These are phyloP conservation scores for Lactifluus rugatus DNA, from an alignment of 768 basidiomycete species.

Conservation along the genomic window DNA sequence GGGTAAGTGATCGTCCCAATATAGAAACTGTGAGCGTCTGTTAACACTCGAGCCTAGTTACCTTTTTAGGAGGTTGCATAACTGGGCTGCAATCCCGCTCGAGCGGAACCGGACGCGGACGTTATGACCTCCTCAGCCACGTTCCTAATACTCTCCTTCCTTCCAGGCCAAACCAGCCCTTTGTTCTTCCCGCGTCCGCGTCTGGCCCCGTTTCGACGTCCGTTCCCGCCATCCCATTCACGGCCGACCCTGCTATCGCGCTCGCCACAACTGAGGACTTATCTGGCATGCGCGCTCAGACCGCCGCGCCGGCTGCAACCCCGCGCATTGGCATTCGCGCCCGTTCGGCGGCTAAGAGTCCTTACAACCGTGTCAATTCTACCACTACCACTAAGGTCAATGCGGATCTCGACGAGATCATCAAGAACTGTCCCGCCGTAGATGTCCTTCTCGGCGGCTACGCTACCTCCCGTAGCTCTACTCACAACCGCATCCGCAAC, in stretches of 20 bases:
- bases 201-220: not conserved
- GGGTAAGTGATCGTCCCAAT: not conserved
- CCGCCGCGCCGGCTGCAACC: not conserved
- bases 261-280: not conserved
- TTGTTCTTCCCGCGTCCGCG: not conserved
- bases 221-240: not conserved
- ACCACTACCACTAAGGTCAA: not conserved
- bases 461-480: conserved; percentile 28
- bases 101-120: not conserved
- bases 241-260: not conserved
- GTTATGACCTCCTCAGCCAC: conserved; percentile 6
- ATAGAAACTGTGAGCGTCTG: conserved; percentile 1
- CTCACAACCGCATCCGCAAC: conserved; percentile 33
- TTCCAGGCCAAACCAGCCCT: not conserved
- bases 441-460: conserved; percentile 20
- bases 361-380: conserved; percentile 2
- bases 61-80: not conserved
- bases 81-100: not conserved
- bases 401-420: not conserved
- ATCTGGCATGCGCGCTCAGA: not conserved
- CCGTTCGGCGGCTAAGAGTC: not conserved
- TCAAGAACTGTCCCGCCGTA: conserved; percentile 16
- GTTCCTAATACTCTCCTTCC: conserved; percentile 1
- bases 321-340: not conserved
- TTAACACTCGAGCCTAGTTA: not conserved